phyloP scores from a whole-genome alignment of 2,329 filamentous ascomycete genomes.

The Aspergillus sp. region DNA sequence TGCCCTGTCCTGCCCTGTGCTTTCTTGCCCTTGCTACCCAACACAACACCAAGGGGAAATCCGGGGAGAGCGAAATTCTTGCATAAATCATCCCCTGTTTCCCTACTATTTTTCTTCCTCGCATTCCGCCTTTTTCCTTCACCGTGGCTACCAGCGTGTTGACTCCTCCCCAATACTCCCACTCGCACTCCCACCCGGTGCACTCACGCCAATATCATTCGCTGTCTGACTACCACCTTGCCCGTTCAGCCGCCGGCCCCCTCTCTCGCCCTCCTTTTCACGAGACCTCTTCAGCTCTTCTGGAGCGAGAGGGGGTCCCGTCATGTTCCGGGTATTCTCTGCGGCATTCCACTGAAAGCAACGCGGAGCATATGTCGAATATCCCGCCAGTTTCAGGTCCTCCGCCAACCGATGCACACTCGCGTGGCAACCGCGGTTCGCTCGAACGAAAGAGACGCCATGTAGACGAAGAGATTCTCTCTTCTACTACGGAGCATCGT shows the following conservation, averaged over 20 bases:
- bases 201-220: constrained; percentile 34
- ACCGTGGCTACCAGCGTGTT: constrained; percentile 43
- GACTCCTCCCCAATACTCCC: constrained; percentile 32
- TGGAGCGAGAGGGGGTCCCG: constrained; percentile 40
- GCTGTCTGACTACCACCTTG: constrained; percentile 26
- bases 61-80: not conserved
- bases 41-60: constrained; percentile 6
- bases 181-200: constrained; percentile 19
- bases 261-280: constrained; percentile 39
- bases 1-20: not conserved
- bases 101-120: constrained; percentile 1
- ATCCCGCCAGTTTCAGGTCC: constrained; percentile 29
- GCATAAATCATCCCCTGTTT: not conserved
- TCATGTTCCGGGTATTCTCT: constrained; percentile 35
- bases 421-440: constrained; percentile 19
- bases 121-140: constrained; percentile 19
- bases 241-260: constrained; percentile 27
- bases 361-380: constrained; percentile 42
- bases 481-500: constrained; percentile 19
- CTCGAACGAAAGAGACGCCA: constrained; percentile 26
- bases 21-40: constrained; percentile 7
- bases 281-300: constrained; percentile 31
- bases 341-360: constrained; percentile 27
- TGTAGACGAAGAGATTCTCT: constrained; percentile 16
- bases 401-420: constrained; percentile 29